Base-by-base conservation (phyloP, 805 yeast genomes). In the Lipomyces sp. region DNA sequence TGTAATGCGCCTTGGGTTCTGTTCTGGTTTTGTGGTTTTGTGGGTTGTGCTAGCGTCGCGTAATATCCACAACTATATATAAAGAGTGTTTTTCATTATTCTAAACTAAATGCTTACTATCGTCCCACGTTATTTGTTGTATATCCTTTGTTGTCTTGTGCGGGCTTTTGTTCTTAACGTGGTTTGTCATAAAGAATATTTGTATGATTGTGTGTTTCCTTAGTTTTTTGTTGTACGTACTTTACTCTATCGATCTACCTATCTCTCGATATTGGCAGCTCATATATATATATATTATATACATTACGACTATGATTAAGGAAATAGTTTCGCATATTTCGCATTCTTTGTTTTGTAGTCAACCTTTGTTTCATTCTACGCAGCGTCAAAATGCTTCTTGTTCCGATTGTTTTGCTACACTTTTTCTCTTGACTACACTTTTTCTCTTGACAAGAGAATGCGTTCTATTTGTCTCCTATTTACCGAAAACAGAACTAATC, bases 21-120 rank as follows among this genome's bases (percentile, higher is more conserved):
- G 48, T 42, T 15, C 48, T 42, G 18, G 24, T 42, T 42, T n/a
- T 42, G 24, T 42, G 48, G 7, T 15, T n/a, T 42, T n/a, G 15
- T 42, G 18, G 15, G n/a, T 42, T 15, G 24, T 42, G 18, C 48
- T 42, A 42, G 48, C 48, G 48, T 42, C 24, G 48, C n/a, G 48
- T 42, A 42, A 42, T 42, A 24, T 42, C 24, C 48, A 4, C 24
- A n/a, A 18, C 24, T 24, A 24, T 61, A 30, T 62, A 34, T 35
- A 10, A 24, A 60, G 59, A 32, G 2, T 32, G 7, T 34, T 66
- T 62, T 24, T 35, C 63, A 13, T 66, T 13, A 6, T 24, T 24
- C 32, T 63, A 42, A 18, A 55, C 37, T 18, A n/a, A 54, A 42
- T 61, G 34, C 29, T 60, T 30, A n/a, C 42, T 60, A 8, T 60